Evolutionary conservation across 2,329 filamentous ascomycete species (phyloP), one percentile per base, ranked within the genome.

Genomic region (Sarocladium kiliense): DNA sequence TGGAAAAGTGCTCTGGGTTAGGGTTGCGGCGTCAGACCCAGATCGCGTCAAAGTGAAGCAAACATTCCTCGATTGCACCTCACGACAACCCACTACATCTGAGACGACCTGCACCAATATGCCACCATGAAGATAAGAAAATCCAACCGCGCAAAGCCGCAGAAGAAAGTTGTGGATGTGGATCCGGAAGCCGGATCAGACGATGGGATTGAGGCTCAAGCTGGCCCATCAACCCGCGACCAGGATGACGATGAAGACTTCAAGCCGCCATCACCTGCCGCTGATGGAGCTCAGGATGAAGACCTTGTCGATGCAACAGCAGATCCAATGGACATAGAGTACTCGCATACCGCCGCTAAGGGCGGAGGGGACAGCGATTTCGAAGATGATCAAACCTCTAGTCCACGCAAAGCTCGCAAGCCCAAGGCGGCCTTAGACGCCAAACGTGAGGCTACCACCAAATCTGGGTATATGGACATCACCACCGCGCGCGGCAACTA

Each of bases 211-310:
- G 27, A 51, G 3, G 18, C n/a, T 9, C 30, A 19, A 36, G 27
- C 47, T 19, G 47, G 26, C 7, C 30, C 27, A 11, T 34, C 47
- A 7, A 23, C 9, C 3, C 4, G 47, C 10, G 47, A 23, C n/a
- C 27, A 21, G 18, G 47, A 51, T 25, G 47, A 36, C 18, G 47
- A 51, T 16, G 47, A 51, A 11, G 47, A 51, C 27, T 51, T 51
- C 47, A 34, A 36, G 11, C 27, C 47, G 26, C 27, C 27, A 7
- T 21, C 47, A 19, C 47, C 47, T n/a, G 30, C 27, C 10, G 30
- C 26, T 27, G 47, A 32, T 2, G 27, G 5, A 10, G 25, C 25
- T 26, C 47, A 51, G 12, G 27, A 36, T 34, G 47, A 51, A 5
- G 27, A 27, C 18, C 3, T 14, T 18, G 5, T 18, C 6, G 27